Conservation (phyloP, 768 basidiomycete species). For the Flagelloscypha sp. region DNA sequence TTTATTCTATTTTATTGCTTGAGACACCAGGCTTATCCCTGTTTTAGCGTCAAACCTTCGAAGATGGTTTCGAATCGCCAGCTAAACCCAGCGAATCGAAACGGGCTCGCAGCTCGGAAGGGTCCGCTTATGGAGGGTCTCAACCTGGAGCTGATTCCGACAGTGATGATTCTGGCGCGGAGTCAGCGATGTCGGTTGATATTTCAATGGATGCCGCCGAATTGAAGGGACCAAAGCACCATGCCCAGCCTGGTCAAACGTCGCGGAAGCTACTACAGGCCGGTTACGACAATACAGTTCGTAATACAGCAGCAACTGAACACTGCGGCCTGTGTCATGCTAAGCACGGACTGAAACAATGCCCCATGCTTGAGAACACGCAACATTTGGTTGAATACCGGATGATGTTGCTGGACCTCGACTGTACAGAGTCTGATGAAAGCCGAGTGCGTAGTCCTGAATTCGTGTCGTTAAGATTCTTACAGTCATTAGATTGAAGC, state of each 20-base stretch:
- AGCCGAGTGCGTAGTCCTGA: constrained; percentile 38
- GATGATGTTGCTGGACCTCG: constrained; percentile 52
- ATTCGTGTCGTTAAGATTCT: constrained; percentile 5
- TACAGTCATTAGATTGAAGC: constrained; percentile 44
- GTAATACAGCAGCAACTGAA: constrained; percentile 7
- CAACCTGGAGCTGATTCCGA: constrained; percentile 11
- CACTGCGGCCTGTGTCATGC: constrained; percentile 58
- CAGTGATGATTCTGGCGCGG: constrained; percentile 5
- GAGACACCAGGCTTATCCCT: constrained; percentile 3
- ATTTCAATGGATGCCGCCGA: not conserved
- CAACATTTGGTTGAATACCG: constrained; percentile 65
- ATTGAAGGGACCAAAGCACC: not conserved
- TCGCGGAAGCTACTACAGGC: too few relatives aligned
- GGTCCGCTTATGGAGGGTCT: constrained; percentile 26
- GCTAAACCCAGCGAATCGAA: constrained; percentile 8
- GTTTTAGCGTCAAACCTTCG: constrained; percentile 21
- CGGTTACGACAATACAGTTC: too few relatives aligned
- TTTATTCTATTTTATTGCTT: not conserved
- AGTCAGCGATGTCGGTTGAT: constrained; percentile 2
- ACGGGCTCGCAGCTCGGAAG: constrained; percentile 11
- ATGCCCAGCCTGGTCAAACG: too few relatives aligned
- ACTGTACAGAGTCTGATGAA: constrained; percentile 60
- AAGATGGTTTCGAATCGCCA: constrained; percentile 8
- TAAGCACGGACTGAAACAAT: constrained; percentile 40
- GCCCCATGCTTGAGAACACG: constrained; percentile 58